These are phyloP conservation scores for Reticulascus tulasneorum DNA, from an alignment of 2,329 filamentous ascomycete species.

Conservation along the genomic window DNA sequence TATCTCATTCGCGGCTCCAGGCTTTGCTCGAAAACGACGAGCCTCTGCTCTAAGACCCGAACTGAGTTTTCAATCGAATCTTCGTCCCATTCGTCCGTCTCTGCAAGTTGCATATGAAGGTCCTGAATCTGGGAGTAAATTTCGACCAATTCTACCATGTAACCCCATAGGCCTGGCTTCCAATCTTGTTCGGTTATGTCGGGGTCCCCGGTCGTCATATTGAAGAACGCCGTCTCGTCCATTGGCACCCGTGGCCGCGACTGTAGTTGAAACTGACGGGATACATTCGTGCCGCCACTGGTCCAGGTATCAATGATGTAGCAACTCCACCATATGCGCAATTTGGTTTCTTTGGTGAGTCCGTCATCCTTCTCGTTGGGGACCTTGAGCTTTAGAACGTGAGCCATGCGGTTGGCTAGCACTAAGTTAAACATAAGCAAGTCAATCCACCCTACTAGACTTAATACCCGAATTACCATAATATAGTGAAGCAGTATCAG, in stretches of 20 bases:
- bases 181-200: constrained; percentile 14
- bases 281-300: constrained; percentile 23
- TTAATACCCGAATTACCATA: no score
- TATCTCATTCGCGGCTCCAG: constrained; percentile 17
- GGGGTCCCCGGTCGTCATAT: constrained; percentile 21
- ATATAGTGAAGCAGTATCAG: constrained; percentile 28
- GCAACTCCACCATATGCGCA: constrained; percentile 28
- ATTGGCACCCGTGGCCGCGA: constrained; percentile 21
- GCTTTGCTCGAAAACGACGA: constrained; percentile 19
- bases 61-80: constrained; percentile 18
- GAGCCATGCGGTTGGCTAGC: constrained; percentile 28
- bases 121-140: constrained; percentile 28
- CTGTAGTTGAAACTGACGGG: constrained; percentile 21
- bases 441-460: no score
- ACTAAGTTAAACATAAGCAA: no score
- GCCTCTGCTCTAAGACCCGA: constrained; percentile 14
- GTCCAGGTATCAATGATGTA: constrained; percentile 31
- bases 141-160: constrained; percentile 27
- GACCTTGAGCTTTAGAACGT: constrained; percentile 23
- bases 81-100: constrained; percentile 24
- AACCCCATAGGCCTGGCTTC: constrained; percentile 25
- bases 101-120: constrained; percentile 23
- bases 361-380: constrained; percentile 17
- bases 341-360: constrained; percentile 23
- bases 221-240: constrained; percentile 23